Conservation (phyloP, 1,284 basidiomycete species). For the Anthracocystis panici-leucophaei region DNA sequence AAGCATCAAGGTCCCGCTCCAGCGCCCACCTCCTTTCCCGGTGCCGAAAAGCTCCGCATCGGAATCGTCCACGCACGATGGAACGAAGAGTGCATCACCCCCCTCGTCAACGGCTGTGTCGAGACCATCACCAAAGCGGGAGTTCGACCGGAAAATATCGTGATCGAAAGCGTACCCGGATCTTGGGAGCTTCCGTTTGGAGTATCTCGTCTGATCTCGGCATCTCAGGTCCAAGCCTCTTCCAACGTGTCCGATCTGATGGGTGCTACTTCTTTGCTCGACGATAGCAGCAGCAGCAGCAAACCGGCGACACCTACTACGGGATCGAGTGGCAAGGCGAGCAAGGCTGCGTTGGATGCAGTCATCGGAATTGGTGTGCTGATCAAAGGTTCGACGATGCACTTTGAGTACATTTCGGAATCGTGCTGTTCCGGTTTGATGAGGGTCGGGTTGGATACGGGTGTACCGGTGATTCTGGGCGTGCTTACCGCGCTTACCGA, state of each 20-base stretch:
- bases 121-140: conserved; percentile 83
- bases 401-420: conserved; percentile 86
- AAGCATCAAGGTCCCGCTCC: conserved; percentile 64
- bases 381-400: conserved; percentile 80
- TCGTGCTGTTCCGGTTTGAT: conserved; percentile 91
- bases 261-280: conserved; percentile 74
- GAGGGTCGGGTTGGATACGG: conserved; percentile 90
- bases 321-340: conserved; percentile 17
- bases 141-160: conserved; percentile 89
- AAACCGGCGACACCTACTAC: conserved; percentile 26
- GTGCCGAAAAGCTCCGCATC: conserved; percentile 60
- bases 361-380: conserved; percentile 96
- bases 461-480: conserved; percentile 95
- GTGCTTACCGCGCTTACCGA: conserved; percentile 93
- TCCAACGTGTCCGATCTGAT: conserved; percentile 82
- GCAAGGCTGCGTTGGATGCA: conserved; percentile 76
- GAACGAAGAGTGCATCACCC: conserved; percentile 87
- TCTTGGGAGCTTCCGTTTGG: conserved; percentile 67
- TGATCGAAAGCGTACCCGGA: conserved; percentile 90
- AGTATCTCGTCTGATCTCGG: conserved; percentile 75
- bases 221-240: conserved; percentile 81
- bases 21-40: conserved; percentile 64
- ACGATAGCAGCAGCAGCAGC: conserved; percentile 23
- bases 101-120: conserved; percentile 82
- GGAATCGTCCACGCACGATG: conserved; percentile 73